Percentiles rank a stretch among this genome's conserved stretches.
Evolutionary conservation across 2,329 filamentous ascomycete genomes (phyloP).

Genomic region (Exophiala sideris): DNA sequence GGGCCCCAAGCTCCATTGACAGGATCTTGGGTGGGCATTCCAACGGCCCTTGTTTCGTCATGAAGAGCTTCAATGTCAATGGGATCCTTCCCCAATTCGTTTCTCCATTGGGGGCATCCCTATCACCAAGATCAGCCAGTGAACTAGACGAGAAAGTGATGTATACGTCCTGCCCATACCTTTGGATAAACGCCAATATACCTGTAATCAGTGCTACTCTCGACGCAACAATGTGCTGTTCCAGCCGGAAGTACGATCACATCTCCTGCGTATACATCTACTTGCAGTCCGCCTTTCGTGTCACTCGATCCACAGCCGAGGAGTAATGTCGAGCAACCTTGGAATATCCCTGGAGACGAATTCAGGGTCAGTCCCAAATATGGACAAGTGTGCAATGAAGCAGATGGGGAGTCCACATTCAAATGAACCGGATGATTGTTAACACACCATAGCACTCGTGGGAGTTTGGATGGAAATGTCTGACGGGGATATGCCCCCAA

Average conservation of each 20-base stretch:
- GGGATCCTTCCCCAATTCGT: constrained; percentile 26
- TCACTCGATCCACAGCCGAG: constrained; percentile 33
- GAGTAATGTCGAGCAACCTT: constrained; percentile 16
- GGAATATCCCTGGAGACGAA: constrained; percentile 10
- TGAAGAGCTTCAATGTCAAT: constrained; percentile 17
- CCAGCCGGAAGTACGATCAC: constrained; percentile 37
- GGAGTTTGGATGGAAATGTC: constrained; percentile 37
- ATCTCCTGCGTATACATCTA: constrained; percentile 32
- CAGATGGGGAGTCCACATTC: background rate
- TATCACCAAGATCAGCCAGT: constrained; percentile 4
- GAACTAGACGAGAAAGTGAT: background rate
- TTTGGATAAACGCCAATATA: constrained; percentile 38
- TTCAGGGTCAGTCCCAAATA: constrained; percentile 26
- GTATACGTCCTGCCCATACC: constrained; percentile 21
- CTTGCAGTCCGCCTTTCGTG: constrained; percentile 19
- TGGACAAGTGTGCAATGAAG: constrained; percentile 18
- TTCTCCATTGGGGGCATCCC: constrained; percentile 27
- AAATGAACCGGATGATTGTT: background rate
- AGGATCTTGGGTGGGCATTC: constrained; percentile 26
- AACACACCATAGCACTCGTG: constrained; percentile 39
- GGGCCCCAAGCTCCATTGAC: constrained; percentile 26
- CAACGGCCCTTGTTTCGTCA: constrained; percentile 22
- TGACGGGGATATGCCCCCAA: constrained; percentile 30
- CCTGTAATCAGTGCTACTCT: constrained; percentile 33
- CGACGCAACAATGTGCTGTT: constrained; percentile 34